phyloP scores from a whole-genome alignment of 2,329 filamentous ascomycete species.

The Coleophoma cylindrospora region DNA sequence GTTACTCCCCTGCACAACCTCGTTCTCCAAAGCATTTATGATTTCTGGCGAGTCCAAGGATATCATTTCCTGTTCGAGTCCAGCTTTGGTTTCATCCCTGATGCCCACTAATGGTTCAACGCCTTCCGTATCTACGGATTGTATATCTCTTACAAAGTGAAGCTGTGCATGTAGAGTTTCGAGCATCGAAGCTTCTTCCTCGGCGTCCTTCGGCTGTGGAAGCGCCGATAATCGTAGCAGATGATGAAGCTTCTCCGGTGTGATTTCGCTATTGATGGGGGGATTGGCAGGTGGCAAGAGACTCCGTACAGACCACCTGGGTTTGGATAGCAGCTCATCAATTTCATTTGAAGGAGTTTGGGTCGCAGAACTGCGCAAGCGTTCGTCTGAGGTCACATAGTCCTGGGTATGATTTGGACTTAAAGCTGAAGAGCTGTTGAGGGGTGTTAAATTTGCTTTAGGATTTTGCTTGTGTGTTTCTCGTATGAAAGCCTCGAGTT shows the following conservation, averaged over 20 bases:
- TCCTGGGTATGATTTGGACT: no score
- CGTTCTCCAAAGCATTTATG: slow-evolving; percentile 48
- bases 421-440: no score
- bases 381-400: background rate
- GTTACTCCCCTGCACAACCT: slow-evolving; percentile 51
- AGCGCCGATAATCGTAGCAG: slow-evolving; percentile 87
- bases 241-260: slow-evolving; percentile 68
- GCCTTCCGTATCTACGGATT: slow-evolving; percentile 68
- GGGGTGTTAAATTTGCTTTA: no score
- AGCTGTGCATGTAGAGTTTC: slow-evolving; percentile 75
- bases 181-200: slow-evolving; percentile 68
- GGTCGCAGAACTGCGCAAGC: background rate
- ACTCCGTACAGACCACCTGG: slow-evolving; percentile 79
- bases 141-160: slow-evolving; percentile 84
- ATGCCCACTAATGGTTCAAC: slow-evolving; percentile 73
- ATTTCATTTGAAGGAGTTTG: slow-evolving; percentile 6
- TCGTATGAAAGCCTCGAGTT: no score
- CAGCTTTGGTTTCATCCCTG: slow-evolving; percentile 67
- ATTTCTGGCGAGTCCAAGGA: slow-evolving; percentile 46
- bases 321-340: slow-evolving; percentile 54
- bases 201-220: slow-evolving; percentile 57
- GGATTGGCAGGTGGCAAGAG: slow-evolving; percentile 48
- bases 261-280: slow-evolving; percentile 31
- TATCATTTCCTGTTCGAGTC: slow-evolving; percentile 51
- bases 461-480: no score